Base-by-base conservation (phyloP, 441 rosid species). In the Isatis lusitanica region DNA sequence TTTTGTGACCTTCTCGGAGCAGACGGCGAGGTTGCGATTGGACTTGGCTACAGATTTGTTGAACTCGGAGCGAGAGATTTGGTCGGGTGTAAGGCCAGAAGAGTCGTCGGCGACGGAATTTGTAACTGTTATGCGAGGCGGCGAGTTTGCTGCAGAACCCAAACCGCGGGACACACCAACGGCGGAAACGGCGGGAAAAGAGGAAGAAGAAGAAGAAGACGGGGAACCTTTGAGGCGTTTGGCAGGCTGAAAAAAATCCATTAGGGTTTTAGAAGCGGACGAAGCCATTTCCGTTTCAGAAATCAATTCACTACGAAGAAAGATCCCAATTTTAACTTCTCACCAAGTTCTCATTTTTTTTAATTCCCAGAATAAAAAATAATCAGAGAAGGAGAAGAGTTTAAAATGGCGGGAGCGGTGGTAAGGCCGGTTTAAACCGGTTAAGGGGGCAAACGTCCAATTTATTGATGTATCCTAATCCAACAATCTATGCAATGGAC, bases 21-120 rank as follows among this genome's bases (percentile, higher is more conserved):
- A 93, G 59, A 80, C 59, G 63, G 85, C 86, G 84, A 86, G 85
- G 81, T 87, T 92, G 1, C 90, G 87, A 61, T 82, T 91, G 35
- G 94, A 86, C 63, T 77, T 88, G 58, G 98, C 96, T 12, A 89
- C 88, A 42, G 71, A 79, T 66, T 78, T 86, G 83, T 87, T 90
- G 74, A 86, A 58, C 18, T 89, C 88, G 16, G 84, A 73, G 71
- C 92, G 96, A 38, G 84, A 70, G 68, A 68, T 60, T 65, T 90
- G 94, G 30, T 81, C 74, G 6, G 84, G 46, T 3, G 96, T 83
- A 38, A 91, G 88, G 26, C 66, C 26, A 39, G 85, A 35, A 9
- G 84, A 62, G n/a, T 70, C 68, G 58, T 24, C 68, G 63, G 79
- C 70, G 55, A 79, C 42, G 40, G 70, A 33, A 58, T 59, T 63